Conservation (phyloP, 2,329 filamentous ascomycete species). For the Ceratocystis alfenasii region DNA sequence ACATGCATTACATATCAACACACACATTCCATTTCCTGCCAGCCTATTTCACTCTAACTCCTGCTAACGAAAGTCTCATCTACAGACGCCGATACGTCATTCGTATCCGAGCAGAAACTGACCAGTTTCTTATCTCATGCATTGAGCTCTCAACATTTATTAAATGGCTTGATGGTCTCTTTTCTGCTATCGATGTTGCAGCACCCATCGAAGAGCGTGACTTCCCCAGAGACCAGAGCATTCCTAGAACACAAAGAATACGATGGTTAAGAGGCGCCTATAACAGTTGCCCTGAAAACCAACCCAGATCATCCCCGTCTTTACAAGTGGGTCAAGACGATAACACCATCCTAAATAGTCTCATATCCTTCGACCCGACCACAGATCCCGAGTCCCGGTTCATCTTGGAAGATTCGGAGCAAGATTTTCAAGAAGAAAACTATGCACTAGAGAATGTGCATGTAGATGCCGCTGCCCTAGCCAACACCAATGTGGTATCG, state of each 20-base stretch:
- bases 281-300: slow-evolving; percentile 27
- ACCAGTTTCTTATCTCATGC: slow-evolving; percentile 61
- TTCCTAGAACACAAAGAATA: slow-evolving; percentile 45
- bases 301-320: slow-evolving; percentile 25
- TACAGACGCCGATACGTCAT: slow-evolving; percentile 51
- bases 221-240: slow-evolving; percentile 49
- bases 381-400: slow-evolving; percentile 11
- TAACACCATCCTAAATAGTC: neutral
- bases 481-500: slow-evolving; percentile 20
- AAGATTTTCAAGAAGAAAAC: slow-evolving; percentile 24
- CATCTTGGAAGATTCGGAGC: slow-evolving; percentile 18
- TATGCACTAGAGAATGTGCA: slow-evolving; percentile 19
- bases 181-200: slow-evolving; percentile 62
- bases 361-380: neutral
- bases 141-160: slow-evolving; percentile 53
- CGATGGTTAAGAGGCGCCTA: slow-evolving; percentile 37
- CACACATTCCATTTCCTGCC: neutral
- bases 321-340: neutral
- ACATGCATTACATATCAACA: neutral
- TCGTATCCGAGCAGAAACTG: slow-evolving; percentile 58
- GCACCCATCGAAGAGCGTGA: slow-evolving; percentile 58
- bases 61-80: slow-evolving; percentile 5
- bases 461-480: slow-evolving; percentile 7
- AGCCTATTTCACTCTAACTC: neutral
- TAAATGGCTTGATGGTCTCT: slow-evolving; percentile 55